Evolutionary conservation across 1,139 yeast species (phyloP), one percentile per base, ranked within the genome.

Genomic region (Kodamaea plutei): DNA sequence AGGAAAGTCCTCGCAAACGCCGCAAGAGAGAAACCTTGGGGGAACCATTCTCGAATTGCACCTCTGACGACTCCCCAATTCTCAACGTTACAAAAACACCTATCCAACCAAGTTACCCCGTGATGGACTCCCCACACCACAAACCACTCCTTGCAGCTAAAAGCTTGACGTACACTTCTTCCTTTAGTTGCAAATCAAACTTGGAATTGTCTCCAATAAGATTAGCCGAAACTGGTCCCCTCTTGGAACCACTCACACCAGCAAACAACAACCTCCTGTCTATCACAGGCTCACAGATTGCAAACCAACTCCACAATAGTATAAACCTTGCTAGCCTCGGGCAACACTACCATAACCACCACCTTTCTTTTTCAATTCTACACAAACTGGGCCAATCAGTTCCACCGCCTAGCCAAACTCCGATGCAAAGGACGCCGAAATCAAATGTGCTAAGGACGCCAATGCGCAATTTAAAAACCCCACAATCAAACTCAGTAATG

Each of bases 111-210:
- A 17, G 9, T 17, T 9, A 17, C 25, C 12, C 54, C 10, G 41
- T 59, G 11, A 45, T 53, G 13, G 68, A 59, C 15, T 62, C 70
- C 15, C 71, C 72, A 3, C 20, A 17, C 14, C 50, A 52, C 39
- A 62, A 61, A 40, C 70, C 72, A 5, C 39, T 61, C 31, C 43
- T 63, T 23, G 73, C 72, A 1, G 66, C 66, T n/a, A 66, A 64
- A 38, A 61, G 63, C 45, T 51, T 67, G 35, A 61, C 71, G 5
- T 67, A 63, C 41, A 64, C 73, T 15, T 76, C 83, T 9, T 75
- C 82, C n/a, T 79, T 79, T 50, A 76, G 81, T 48, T 76, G 82
- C 44, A 73, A 67, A 42, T 74, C 82, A 15, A 78, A 74, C 47
- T 68, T 78, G 43, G 84, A 79, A 46, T 53, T 79, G 15, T 75